These are phyloP conservation scores for Aspergillus panamensis DNA, from an alignment of 495 filamentous ascomycete genomes.

Conservation along the genomic window DNA sequence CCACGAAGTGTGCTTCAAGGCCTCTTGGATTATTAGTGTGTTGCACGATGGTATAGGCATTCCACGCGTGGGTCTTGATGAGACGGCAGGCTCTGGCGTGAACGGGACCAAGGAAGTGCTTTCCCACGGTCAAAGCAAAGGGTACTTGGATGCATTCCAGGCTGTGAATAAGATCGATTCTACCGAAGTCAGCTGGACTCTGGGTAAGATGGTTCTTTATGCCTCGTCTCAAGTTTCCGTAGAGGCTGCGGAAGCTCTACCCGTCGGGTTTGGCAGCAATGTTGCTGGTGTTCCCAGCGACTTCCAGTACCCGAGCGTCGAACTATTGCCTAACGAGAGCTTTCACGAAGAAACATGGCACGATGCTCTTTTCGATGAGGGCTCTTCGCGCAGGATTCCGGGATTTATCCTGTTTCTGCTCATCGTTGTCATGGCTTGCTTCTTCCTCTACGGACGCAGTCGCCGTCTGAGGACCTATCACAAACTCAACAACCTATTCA, in stretches of 20 bases:
- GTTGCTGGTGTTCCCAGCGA: conserved; percentile 60
- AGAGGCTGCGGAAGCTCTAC: conserved; percentile 52
- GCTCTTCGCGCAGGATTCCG: conserved; percentile 62
- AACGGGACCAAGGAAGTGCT: conserved; percentile 76
- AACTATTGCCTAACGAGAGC: conserved; percentile 40
- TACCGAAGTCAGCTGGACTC: conserved; percentile 96
- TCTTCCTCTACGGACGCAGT: conserved; percentile 68
- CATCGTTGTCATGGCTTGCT: conserved; percentile 61
- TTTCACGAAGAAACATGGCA: conserved; percentile 68
- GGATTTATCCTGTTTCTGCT: conserved; percentile 72
- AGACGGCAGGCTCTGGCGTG: conserved; percentile 42
- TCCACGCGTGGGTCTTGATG: conserved; percentile 81
- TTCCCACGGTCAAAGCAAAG: conserved; percentile 68
- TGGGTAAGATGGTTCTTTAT: conserved; percentile 97
- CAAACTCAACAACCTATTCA: conserved; percentile 49
- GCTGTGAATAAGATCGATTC: conserved; percentile 88
- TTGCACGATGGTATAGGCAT: conserved; percentile 94
- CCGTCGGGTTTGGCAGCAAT: conserved; percentile 93
- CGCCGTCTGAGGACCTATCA: conserved; percentile 63
- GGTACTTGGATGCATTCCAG: conserved; percentile 85
- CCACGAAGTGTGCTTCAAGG: conserved; percentile 92
- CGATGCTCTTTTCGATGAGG: conserved; percentile 60
- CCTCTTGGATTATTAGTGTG: conserved; percentile 94
- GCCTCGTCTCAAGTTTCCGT: conserved; percentile 82
- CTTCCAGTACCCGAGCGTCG: conserved; percentile 81